Percentiles rank a stretch among this genome's conserved stretches.
These are phyloP conservation scores for Heracleum sosnowskyi DNA, from an alignment of 129 eudicot species.

Conservation along the genomic window DNA sequence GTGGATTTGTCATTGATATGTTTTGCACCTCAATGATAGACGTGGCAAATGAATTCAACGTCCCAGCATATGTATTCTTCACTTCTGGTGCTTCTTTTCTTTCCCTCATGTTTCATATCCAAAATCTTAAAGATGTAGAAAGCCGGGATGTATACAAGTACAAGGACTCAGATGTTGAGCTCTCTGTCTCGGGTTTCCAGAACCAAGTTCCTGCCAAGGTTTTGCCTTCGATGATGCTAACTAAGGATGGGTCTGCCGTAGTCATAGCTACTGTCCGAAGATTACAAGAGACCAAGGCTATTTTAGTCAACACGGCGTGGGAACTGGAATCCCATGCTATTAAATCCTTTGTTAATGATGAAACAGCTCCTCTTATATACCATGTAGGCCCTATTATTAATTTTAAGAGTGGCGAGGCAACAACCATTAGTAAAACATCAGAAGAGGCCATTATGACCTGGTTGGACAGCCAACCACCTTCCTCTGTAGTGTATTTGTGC, in stretches of 20 bases:
- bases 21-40: constrained; percentile 6
- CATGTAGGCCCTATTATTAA: not conserved
- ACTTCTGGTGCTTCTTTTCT: constrained; percentile 17
- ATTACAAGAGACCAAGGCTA: constrained; percentile 1
- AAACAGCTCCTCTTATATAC: not conserved
- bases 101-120: not conserved
- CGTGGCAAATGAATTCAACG: not conserved
- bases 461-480: not conserved
- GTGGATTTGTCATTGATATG: constrained; percentile 7
- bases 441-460: not conserved
- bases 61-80: not conserved
- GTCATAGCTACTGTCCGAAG: not conserved
- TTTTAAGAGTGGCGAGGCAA: not conserved
- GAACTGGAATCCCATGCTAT: constrained; percentile 2
- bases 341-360: not conserved
- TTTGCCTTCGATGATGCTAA: not conserved
- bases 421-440: not conserved
- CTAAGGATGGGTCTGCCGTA: not conserved
- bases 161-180: not conserved
- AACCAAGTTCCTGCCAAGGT: not conserved
- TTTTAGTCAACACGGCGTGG: not conserved
- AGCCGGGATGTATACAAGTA: not conserved
- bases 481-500: not conserved
- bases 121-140: not conserved
- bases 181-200: not conserved